These are phyloP conservation scores for Periconia macrospinosa DNA, from an alignment of 2,329 filamentous ascomycete species.

Conservation along the genomic window DNA sequence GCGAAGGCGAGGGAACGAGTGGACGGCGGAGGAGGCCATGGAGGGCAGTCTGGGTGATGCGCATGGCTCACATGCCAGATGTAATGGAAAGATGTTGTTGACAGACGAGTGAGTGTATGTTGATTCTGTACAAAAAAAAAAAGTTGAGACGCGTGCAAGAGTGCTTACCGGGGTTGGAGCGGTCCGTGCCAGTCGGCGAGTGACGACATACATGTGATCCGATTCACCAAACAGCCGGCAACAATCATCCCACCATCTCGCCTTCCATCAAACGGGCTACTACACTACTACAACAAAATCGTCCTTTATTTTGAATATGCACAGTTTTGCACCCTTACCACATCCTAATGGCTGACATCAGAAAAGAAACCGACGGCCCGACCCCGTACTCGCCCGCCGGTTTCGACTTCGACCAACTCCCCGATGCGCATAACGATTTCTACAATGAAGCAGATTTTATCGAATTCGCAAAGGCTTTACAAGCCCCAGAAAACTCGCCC, in stretches of 20 bases:
- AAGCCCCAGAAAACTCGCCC: constrained; percentile 75
- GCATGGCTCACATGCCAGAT: constrained; percentile 18
- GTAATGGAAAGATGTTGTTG: neutral
- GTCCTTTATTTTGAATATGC: constrained; percentile 19
- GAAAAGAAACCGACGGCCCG: constrained; percentile 52
- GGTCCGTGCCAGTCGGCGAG: neutral
- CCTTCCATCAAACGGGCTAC: neutral
- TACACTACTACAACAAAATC: neutral
- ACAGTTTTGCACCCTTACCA: neutral
- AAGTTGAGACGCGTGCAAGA: neutral
- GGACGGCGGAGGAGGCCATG: constrained; percentile 8
- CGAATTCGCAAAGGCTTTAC: constrained; percentile 78
- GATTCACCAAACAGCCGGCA: neutral
- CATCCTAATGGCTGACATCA: constrained; percentile 46
- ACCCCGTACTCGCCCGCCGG: constrained; percentile 65
- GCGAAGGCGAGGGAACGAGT: neutral
- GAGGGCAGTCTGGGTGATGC: constrained; percentile 13
- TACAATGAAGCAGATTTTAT: constrained; percentile 70
- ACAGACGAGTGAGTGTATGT: neutral
- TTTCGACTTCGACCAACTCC: constrained; percentile 70
- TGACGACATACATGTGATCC: constrained; percentile 2
- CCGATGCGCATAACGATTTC: constrained; percentile 81
- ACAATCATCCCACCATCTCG: neutral
- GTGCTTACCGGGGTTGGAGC: neutral
- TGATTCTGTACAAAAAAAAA: neutral